Evolutionary conservation across 2,329 filamentous ascomycete species (phyloP), one percentile per base, ranked within the genome.

Genomic region (Colletotrichum sansevieriae): DNA sequence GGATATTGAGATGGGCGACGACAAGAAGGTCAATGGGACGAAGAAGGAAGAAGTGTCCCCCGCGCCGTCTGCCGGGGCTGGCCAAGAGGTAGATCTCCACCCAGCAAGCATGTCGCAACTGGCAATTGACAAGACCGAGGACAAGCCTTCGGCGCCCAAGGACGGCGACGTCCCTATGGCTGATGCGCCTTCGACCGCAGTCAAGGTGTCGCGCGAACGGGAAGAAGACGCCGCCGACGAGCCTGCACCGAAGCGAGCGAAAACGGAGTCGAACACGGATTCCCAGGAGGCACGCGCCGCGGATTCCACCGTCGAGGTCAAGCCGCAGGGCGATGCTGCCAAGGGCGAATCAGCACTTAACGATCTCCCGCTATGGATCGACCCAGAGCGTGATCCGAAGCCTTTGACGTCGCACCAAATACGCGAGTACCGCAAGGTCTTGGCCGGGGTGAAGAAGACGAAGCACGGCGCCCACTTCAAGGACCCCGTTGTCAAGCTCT

Each of bases 391-490:
- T 1, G 81, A 84, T 72, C 78, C 79, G 59, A 80, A 83, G 55
- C 77, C 82, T 1, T 86, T 94, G 62, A 90, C 90, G 1, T 74
- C 81, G 1, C 83, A 84, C 61, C 89, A 92, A 73, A 84, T 84
- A 65, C 87, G 87, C 60, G 90, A 89, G 72, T 83, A 92, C 49
- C 81, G 90, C 39, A 88, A 89, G 70, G 85, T 90, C 37, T 82
- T 95, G 59, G 91, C 89, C 37, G 90, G 91, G 60, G 85, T 95
- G 65, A 97, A 97, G 82, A 96, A 97, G 80, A 95, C 93, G 54
- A 94, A 95, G 77, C 89, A 91, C 68, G 93, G 95, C 2, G 81
- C 82, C 7, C 87, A 91, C 63, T 98, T 97, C 82, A 86, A 89
- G 71, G 86, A 90, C 47, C 91, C 96, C 0, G 96, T 98, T 8